Evolutionary conservation across 2,329 filamentous ascomycete species (phyloP), one percentile per base, ranked within the genome.

Genomic region (Lojkania enalia): DNA sequence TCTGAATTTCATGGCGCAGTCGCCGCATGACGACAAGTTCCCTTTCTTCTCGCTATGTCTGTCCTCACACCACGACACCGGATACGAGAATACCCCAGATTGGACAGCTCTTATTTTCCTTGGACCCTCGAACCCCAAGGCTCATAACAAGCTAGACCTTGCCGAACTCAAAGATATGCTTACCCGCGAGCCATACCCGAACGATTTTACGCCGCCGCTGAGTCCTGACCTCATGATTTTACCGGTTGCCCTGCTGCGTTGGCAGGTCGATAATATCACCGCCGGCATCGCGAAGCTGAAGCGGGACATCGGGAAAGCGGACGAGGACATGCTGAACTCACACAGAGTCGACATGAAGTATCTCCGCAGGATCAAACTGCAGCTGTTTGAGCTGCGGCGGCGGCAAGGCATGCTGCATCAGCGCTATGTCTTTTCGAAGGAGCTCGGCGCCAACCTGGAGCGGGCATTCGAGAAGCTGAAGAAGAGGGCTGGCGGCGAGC

Each of bases 41-140:
- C 38, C 38, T 11, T 41, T 41, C 38, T 41, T 41, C 27, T 41
- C 38, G 18, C 27, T 41, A 11, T 41, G 7, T 41, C 38, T 41
- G 4, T 12, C 38, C 16, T 41, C 38, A 13, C 38, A 41, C 27
- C 15, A 30, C 23, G 38, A 27, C 20, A 16, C 12, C n/a, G 38
- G 38, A 21, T 41, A 41, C 20, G 23, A 41, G 25, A 16, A 19
- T 27, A 27, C 27, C 11, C 38, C 38, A 19, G 38, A 41, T 19
- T 41, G 27, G 38, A 32, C 23, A 30, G 21, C 13, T 14, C 38
- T 41, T 15, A 20, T 41, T 20, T 41, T 41, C 27, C 27, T 41
- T 5, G 23, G 38, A 20, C 27, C 38, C n/a, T 27, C 38, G 2
- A 41, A 19, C 27, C 20, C 23, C 7, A 18, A 31, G 15, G n/a